phyloP scores from a whole-genome alignment of 805 yeast species.

The Teunomyces pallodes region DNA sequence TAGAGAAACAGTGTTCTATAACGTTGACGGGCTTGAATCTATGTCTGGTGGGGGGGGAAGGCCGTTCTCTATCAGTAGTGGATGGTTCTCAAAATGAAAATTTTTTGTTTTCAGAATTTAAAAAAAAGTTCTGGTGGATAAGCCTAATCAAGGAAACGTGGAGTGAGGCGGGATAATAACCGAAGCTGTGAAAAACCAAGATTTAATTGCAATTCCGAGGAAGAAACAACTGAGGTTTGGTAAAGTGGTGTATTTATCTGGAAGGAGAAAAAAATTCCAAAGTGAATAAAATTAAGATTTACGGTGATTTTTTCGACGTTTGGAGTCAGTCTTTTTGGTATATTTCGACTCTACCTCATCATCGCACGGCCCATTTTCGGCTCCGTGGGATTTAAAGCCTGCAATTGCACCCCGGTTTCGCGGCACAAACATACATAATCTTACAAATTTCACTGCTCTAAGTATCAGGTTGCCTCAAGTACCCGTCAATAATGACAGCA shows the following conservation, averaged over 20 bases:
- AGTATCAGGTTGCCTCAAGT: too few species aligned
- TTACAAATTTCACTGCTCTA: too few species aligned
- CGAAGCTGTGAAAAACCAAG: too few species aligned
- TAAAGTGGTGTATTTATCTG: too few species aligned
- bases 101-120: background rate
- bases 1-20: background rate
- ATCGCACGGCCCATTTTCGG: constrained; percentile 1
- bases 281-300: background rate
- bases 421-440: too few species aligned
- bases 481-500: too few species aligned
- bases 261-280: background rate
- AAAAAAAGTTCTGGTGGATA: background rate
- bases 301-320: background rate
- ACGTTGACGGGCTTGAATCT: background rate
- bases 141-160: background rate
- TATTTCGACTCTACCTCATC: background rate
- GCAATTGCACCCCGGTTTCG: background rate
- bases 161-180: background rate
- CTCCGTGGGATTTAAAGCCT: background rate
- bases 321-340: background rate
- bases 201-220: too few species aligned
- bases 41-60: background rate
- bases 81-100: background rate
- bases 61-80: background rate
- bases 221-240: too few species aligned